Evolutionary conservation across 805 yeast species (phyloP), one percentile per base, ranked within the genome.

Genomic region (Suhomyces sp.): DNA sequence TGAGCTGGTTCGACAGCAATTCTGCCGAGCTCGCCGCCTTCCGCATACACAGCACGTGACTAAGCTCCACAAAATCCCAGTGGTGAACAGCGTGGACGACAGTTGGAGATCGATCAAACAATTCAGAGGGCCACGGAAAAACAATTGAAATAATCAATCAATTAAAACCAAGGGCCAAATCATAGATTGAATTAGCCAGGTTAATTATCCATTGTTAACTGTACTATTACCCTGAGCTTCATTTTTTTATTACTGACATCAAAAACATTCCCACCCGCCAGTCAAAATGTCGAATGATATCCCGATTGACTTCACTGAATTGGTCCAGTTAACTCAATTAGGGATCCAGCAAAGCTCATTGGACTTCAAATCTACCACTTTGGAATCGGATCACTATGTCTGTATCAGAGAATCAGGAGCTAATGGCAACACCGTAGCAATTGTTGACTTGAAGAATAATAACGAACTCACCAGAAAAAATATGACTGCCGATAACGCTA

Each of bases 401-500:
- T 89, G 97, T 61, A 80, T 86, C 27, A 79, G 97, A 64, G 93
- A 86, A 66, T 70, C 81, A 29, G 80, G 66, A 47, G 80, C 82
- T 44, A 60, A 57, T 35, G 85, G 93, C 55, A 92, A 90, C 72
- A 80, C 94, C n/a, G 98, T 96, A 49, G 97, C 97, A 43, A 94
- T 94, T 62, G 83, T 94, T 56, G 96, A 94, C 66, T 78, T 94
- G 64, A 79, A 82, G 57, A 84, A 88, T 66, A 84, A 84, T 75
- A 89, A 89, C 71, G 81, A 83, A 61, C 83, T 92, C 54, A 86
- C 88, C 20, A 85, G 96, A 66, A 93, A 94, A 72, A 87, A 89
- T 69, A 94, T 94, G 97, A 81, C 89, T 51, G 99, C 99, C 44
- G 99, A 94, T 72, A 88, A 91, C 56, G 98, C 97, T 47, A 94